Conservation (phyloP, 768 basidiomycete species). For the Favolaschia claudopus region DNA sequence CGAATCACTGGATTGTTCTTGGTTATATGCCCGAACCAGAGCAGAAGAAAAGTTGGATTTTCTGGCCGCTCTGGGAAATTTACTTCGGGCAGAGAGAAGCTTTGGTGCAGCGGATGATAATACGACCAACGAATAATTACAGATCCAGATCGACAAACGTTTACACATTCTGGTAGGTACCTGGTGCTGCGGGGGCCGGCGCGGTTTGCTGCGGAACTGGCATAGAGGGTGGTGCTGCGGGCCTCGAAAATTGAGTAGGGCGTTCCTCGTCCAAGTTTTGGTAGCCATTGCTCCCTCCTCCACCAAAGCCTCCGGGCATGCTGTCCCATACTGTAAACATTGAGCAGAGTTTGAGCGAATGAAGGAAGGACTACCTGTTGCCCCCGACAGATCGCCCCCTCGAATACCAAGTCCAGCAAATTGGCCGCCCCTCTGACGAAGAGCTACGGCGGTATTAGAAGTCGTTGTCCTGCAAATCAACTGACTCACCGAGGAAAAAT, state of each 20-base stretch:
- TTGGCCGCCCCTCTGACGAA: slow-evolving; percentile 66
- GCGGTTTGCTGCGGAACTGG: slow-evolving; percentile 27
- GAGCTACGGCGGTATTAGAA: slow-evolving; percentile 27
- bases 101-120: neutral
- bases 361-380: slow-evolving; percentile 55
- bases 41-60: slow-evolving; percentile 53
- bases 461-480: neutral
- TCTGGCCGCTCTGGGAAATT: slow-evolving; percentile 35
- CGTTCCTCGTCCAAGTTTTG: slow-evolving; percentile 67
- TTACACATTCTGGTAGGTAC: slow-evolving; percentile 53
- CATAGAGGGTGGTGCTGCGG: slow-evolving; percentile 17
- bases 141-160: slow-evolving; percentile 14
- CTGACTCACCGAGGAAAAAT: slow-evolving; percentile 41
- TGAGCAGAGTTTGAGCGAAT: neutral
- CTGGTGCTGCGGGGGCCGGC: slow-evolving; percentile 38
- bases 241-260: slow-evolving; percentile 33
- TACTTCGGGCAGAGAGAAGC: neutral
- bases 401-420: slow-evolving; percentile 59
- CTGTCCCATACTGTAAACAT: slow-evolving; percentile 64
- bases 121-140: slow-evolving; percentile 8
- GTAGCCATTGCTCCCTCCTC: slow-evolving; percentile 62
- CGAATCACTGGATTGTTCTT: slow-evolving; percentile 86
- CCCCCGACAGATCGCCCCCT: slow-evolving; percentile 55
- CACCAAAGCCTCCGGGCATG: slow-evolving; percentile 78
- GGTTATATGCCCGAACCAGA: slow-evolving; percentile 77